phyloP scores from a whole-genome alignment of 176 grass and related monocot species.

The Carex myosuroides region DNA sequence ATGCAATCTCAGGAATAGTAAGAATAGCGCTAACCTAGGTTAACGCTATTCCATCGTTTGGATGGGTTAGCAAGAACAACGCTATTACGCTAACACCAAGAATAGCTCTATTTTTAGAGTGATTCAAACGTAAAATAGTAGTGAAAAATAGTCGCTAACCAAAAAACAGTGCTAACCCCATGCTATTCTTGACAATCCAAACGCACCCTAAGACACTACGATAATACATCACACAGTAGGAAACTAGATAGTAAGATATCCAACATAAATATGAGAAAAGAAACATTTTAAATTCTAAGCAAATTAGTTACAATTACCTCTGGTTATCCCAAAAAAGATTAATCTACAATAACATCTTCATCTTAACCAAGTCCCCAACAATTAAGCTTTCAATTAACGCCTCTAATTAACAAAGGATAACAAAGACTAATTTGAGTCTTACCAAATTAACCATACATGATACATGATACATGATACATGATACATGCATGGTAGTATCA shows the following conservation, averaged over 20 bases:
- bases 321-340: not conserved
- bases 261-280: not conserved
- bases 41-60: too few species aligned
- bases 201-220: too few species aligned
- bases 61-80: too few species aligned
- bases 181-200: too few species aligned
- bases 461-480: not conserved
- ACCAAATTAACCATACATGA: not conserved
- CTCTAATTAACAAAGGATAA: constrained; percentile 8
- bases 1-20: too few species aligned
- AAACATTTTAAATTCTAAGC: not conserved
- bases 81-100: too few species aligned
- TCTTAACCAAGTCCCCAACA: not conserved
- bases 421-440: not conserved
- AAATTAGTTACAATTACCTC: constrained; percentile 14
- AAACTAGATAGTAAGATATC: constrained; percentile 1
- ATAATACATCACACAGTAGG: not conserved
- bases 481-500: not conserved
- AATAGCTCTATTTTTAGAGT: too few species aligned
- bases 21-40: too few species aligned
- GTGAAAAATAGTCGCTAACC: too few species aligned
- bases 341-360: not conserved
- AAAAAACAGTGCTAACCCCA: too few species aligned
- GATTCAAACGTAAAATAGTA: too few species aligned
- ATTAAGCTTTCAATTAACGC: not conserved